Evolutionary conservation across 225 moss, liverwort and hornwort species (phyloP).

Genomic region (Bryum argenteum): DNA sequence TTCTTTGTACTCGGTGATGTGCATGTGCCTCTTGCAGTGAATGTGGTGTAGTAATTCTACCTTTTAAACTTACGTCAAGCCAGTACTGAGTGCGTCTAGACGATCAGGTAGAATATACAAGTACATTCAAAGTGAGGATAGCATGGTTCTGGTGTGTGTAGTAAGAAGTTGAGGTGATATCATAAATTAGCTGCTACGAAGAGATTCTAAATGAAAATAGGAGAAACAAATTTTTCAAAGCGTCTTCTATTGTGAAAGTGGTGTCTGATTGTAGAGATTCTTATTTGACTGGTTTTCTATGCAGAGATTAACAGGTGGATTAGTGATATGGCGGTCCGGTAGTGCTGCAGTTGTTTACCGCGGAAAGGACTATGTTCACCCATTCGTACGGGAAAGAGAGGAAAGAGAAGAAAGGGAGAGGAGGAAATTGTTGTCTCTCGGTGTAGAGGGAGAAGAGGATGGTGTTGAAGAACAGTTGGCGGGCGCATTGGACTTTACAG

Average conservation of each 20-base stretch:
- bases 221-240: neutral
- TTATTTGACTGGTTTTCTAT: slow-evolving; percentile 23
- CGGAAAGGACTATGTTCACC: slow-evolving; percentile 91
- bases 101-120: neutral
- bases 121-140: slow-evolving; percentile 14
- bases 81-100: slow-evolving; percentile 14
- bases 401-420: slow-evolving; percentile 55
- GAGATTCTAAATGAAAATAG: slow-evolving; percentile 5
- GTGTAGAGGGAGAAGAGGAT: slow-evolving; percentile 32
- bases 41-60: neutral
- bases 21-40: slow-evolving; percentile 7
- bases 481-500: slow-evolving; percentile 35
- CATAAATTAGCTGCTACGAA: slow-evolving; percentile 10
- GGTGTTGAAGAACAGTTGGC: slow-evolving; percentile 32
- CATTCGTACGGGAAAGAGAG: slow-evolving; percentile 48
- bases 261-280: neutral
- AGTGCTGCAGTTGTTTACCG: slow-evolving; percentile 87
- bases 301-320: slow-evolving; percentile 87
- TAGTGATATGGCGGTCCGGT: slow-evolving; percentile 95
- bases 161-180: neutral
- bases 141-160: neutral
- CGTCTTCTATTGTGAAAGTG: neutral
- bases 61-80: neutral
- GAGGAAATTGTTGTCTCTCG: slow-evolving; percentile 43
- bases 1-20: slow-evolving; percentile 25